phyloP scores from a whole-genome alignment of 148 eudicot genomes.

The Gaultheria prostrata region DNA sequence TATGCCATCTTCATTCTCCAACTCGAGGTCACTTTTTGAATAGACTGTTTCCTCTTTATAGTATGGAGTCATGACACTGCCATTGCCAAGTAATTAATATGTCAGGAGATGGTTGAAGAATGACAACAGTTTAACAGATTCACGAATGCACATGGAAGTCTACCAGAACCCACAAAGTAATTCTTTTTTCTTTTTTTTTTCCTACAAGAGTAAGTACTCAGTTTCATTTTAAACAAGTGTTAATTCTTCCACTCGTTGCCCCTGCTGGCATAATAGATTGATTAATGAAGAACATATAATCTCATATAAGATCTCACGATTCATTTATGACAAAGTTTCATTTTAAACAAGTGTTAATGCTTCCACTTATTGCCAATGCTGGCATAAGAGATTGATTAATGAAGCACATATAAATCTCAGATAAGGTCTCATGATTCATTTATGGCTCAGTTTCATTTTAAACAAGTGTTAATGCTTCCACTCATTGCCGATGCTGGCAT shows the following conservation, averaged over 20 bases:
- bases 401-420: background rate
- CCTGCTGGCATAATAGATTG: background rate
- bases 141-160: background rate
- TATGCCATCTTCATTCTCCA: slow-evolving; percentile 49
- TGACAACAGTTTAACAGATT: slow-evolving; percentile 6
- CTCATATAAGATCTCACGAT: background rate
- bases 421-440: background rate
- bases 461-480: background rate
- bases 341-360: background rate
- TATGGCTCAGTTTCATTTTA: background rate
- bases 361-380: background rate
- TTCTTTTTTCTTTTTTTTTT: no score
- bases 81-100: slow-evolving; percentile 16
- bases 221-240: background rate
- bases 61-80: slow-evolving; percentile 47
- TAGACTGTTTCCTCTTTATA: slow-evolving; percentile 40
- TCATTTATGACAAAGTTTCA: background rate
- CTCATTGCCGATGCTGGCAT: background rate
- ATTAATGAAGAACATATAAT: background rate
- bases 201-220: background rate
- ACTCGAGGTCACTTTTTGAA: slow-evolving; percentile 39
- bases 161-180: slow-evolving; percentile 6
- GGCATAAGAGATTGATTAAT: background rate
- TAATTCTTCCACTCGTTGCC: background rate
- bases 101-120: slow-evolving; percentile 10